Evolutionary conservation across 2,329 filamentous ascomycete genomes (phyloP).

Genomic region (Ustulina deusta): DNA sequence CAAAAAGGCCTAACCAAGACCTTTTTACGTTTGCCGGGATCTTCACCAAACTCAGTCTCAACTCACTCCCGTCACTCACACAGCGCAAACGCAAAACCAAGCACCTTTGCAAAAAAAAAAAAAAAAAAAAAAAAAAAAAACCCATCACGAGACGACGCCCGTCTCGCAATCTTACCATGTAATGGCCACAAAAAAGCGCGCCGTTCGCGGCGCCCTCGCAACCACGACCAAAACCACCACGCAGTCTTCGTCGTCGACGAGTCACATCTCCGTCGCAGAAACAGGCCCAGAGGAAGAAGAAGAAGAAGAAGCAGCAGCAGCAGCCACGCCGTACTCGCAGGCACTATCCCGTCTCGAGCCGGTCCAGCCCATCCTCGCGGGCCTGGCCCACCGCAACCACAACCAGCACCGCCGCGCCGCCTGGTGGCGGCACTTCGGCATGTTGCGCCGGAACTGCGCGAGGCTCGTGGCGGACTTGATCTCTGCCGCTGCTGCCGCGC

Average conservation of each 20-base stretch:
- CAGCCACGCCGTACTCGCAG: slow-evolving; percentile 34
- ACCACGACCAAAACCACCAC: not conserved
- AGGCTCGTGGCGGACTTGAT: slow-evolving; percentile 62
- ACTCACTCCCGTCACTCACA: slow-evolving; percentile 1
- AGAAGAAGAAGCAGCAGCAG: slow-evolving; percentile 2
- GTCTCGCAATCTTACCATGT: slow-evolving; percentile 28
- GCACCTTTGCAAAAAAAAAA: too few relatives aligned
- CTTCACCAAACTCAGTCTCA: not conserved
- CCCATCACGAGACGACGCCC: not conserved
- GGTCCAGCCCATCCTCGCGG: slow-evolving; percentile 68
- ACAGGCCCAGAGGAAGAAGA: not conserved
- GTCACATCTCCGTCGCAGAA: not conserved
- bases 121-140: too few relatives aligned
- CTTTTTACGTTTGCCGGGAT: not conserved
- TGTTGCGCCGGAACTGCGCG: slow-evolving; percentile 74
- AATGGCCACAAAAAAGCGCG: slow-evolving; percentile 37
- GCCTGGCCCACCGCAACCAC: slow-evolving; percentile 84
- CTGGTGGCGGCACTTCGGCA: slow-evolving; percentile 83
- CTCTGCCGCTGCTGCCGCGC: slow-evolving; percentile 36
- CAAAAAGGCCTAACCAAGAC: not conserved
- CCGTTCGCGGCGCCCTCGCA: slow-evolving; percentile 23
- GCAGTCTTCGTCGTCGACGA: not conserved
- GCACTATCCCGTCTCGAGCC: slow-evolving; percentile 46
- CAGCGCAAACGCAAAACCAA: not conserved
- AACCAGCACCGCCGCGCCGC: slow-evolving; percentile 87